Evolutionary conservation across 768 basidiomycete species (phyloP).

Genomic region (Psilocybe cubensis): DNA sequence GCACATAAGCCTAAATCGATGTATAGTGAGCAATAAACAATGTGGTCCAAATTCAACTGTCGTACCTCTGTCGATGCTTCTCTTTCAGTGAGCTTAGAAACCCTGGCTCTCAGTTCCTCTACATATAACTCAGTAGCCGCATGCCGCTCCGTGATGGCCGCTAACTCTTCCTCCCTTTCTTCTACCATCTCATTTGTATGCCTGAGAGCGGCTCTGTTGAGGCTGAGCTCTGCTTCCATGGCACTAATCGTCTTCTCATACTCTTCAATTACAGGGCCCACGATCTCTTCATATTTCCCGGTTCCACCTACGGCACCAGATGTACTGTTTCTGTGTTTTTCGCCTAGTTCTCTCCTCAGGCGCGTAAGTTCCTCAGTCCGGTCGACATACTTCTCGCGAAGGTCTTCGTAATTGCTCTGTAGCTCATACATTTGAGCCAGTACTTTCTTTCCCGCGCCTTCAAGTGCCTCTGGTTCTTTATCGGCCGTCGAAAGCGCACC

Average conservation of each 20-base stretch:
- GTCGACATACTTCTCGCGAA: slow-evolving; percentile 84
- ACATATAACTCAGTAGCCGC: slow-evolving; percentile 84
- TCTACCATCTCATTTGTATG: slow-evolving; percentile 93
- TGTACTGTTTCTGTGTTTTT: slow-evolving; percentile 62
- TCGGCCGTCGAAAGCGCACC: slow-evolving; percentile 36
- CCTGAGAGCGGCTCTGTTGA: slow-evolving; percentile 84
- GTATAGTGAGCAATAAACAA: slow-evolving; percentile 9
- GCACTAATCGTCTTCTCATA: slow-evolving; percentile 97
- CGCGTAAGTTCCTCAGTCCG: slow-evolving; percentile 88
- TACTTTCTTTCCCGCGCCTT: slow-evolving; percentile 75
- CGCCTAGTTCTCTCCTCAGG: slow-evolving; percentile 77
- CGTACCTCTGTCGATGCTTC: slow-evolving; percentile 91
- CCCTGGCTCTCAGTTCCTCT: slow-evolving; percentile 79
- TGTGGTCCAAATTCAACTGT: slow-evolving; percentile 4
- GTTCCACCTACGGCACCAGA: slow-evolving; percentile 70
- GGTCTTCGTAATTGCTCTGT: slow-evolving; percentile 83
- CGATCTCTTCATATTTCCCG: slow-evolving; percentile 87
- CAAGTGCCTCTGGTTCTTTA: slow-evolving; percentile 42
- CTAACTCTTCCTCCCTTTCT: slow-evolving; percentile 86
- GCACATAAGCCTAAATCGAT: slow-evolving; percentile 77
- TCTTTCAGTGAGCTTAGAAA: slow-evolving; percentile 83
- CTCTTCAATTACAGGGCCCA: slow-evolving; percentile 97
- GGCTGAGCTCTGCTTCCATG: slow-evolving; percentile 90
- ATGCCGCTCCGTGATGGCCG: slow-evolving; percentile 67
- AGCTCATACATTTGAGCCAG: slow-evolving; percentile 82